Conservation (phyloP, 306 rosid genomes). For the Cyclanthera cordifolia region DNA sequence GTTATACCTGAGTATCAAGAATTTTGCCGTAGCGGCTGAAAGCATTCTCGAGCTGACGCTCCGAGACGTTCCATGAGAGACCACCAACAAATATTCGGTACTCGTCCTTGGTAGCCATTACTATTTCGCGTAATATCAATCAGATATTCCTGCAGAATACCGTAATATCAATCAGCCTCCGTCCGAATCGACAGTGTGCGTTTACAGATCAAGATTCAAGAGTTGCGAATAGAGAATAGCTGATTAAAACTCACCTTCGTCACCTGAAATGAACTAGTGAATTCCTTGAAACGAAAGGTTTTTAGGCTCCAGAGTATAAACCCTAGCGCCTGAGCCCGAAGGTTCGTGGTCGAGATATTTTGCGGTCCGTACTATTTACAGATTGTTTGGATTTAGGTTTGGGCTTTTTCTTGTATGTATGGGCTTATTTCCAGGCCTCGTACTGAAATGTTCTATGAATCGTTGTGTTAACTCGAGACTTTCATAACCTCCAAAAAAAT, state of each 20-base stretch:
- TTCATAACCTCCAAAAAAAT: no score
- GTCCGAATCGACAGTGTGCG: not conserved
- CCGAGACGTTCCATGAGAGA: constrained; percentile 69
- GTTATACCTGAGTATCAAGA: constrained; percentile 63
- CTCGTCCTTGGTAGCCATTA: constrained; percentile 79
- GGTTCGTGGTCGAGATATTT: not conserved
- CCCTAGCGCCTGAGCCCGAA: not conserved
- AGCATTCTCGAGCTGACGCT: constrained; percentile 81
- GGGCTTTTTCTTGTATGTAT: not conserved
- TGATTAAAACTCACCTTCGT: not conserved
- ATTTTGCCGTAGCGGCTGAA: constrained; percentile 76
- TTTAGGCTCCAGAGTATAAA: not conserved
- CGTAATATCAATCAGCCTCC: not conserved
- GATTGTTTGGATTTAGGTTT: not conserved
- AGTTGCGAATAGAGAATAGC: not conserved
- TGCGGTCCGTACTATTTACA: not conserved
- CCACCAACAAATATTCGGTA: constrained; percentile 90
- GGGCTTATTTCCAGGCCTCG: not conserved
- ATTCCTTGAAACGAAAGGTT: not conserved
- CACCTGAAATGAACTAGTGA: not conserved
- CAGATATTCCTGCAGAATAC: not conserved
- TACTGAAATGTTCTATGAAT: not conserved
- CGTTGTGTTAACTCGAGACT: no score
- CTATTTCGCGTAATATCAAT: constrained; percentile 6
- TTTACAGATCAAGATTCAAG: not conserved